These are phyloP conservation scores for Raddia distichophylla DNA, from an alignment of 176 grass and related monocot genomes.

Conservation along the genomic window DNA sequence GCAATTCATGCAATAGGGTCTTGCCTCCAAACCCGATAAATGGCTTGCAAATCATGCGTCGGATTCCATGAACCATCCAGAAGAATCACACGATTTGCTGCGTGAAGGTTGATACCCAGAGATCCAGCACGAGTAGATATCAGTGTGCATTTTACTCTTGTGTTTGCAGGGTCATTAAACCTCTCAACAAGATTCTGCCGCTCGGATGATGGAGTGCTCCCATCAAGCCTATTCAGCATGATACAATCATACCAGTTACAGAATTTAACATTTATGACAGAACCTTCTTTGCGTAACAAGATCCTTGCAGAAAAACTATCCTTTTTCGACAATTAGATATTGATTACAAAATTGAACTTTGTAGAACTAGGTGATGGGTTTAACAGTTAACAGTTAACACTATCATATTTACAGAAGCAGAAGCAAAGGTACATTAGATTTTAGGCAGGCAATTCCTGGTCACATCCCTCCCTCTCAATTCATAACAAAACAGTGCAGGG, in stretches of 20 bases:
- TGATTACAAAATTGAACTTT: constrained; percentile 22
- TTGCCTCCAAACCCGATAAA: constrained; percentile 99
- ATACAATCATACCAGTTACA: constrained; percentile 27
- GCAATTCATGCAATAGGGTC: constrained; percentile 28
- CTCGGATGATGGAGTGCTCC: constrained; percentile 84
- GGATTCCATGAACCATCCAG: constrained; percentile 99
- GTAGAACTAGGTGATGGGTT: constrained; percentile 12
- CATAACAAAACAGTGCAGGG: not conserved
- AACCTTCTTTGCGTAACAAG: constrained; percentile 2
- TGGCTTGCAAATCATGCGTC: constrained; percentile 96
- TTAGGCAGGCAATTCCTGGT: constrained; percentile 3
- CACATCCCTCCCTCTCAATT: not conserved
- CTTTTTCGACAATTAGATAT: constrained; percentile 8
- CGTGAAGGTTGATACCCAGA: constrained; percentile 93
- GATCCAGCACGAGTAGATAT: constrained; percentile 99
- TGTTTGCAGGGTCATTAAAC: constrained; percentile 87
- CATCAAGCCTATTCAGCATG: constrained; percentile 76
- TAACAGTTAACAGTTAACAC: not conserved
- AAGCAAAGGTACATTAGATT: too few species aligned
- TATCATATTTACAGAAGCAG: not conserved
- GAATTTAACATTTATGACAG: constrained; percentile 13
- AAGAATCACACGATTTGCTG: constrained; percentile 94
- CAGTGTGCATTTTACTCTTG: constrained; percentile 84
- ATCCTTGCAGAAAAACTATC: constrained; percentile 21
- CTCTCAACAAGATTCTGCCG: constrained; percentile 91